These are phyloP conservation scores for Trichophaea hybrida DNA, from an alignment of 2,329 filamentous ascomycete species.

Conservation along the genomic window DNA sequence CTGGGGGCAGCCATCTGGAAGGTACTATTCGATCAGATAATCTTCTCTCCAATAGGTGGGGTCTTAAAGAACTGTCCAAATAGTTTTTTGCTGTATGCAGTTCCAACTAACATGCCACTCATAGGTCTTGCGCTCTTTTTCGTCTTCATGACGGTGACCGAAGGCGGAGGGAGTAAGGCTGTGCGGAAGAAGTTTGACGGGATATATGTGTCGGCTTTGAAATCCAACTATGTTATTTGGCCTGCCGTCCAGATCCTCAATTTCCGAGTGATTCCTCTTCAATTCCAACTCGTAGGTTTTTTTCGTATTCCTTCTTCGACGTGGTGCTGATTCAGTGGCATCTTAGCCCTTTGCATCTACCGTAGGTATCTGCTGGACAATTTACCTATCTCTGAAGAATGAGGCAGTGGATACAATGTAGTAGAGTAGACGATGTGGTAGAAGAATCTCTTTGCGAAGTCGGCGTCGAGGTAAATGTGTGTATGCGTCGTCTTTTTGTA, in stretches of 20 bases:
- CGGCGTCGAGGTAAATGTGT: too few relatives aligned
- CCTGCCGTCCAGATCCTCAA: constrained; percentile 92
- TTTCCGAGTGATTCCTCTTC: constrained; percentile 86
- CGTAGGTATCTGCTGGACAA: constrained; percentile 92
- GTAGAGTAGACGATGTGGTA: neutral
- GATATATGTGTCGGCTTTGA: constrained; percentile 84
- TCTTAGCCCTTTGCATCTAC: constrained; percentile 83
- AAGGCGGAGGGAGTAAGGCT: constrained; percentile 73
- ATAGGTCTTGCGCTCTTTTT: constrained; percentile 62
- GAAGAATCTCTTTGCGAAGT: too few relatives aligned
- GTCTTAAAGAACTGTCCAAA: constrained; percentile 27
- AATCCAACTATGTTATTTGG: constrained; percentile 93
- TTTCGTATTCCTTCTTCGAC: constrained; percentile 1
- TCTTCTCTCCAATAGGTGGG: constrained; percentile 74
- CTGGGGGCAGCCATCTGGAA: constrained; percentile 62
- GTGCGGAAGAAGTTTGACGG: constrained; percentile 75
- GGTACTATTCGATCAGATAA: constrained; percentile 79
- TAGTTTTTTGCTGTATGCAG: neutral
- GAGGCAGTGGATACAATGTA: constrained; percentile 50
- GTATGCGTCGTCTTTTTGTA: too few relatives aligned
- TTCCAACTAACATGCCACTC: constrained; percentile 34
- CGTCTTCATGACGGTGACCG: constrained; percentile 87
- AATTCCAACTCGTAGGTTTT: constrained; percentile 78
- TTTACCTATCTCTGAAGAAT: constrained; percentile 86
- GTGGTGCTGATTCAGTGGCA: neutral